Evolutionary conservation across 768 basidiomycete genomes (phyloP).

Genomic region (Termitomyces sp.): DNA sequence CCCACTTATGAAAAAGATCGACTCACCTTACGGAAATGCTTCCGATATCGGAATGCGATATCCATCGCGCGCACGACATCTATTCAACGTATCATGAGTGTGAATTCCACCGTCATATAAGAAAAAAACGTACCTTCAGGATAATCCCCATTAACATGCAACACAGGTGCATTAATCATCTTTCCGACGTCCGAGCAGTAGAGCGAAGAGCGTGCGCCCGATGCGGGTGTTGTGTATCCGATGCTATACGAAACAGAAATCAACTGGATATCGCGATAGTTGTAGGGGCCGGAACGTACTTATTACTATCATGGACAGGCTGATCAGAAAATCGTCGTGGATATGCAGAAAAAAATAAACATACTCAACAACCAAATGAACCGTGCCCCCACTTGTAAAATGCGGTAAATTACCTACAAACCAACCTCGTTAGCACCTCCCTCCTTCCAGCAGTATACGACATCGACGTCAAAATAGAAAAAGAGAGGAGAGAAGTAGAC

Average conservation of each 20-base stretch:
- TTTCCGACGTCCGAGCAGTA: conserved; percentile 90
- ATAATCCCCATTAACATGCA: conserved; percentile 91
- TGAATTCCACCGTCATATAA: not conserved
- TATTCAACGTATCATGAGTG: conserved; percentile 16
- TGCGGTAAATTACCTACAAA: conserved; percentile 69
- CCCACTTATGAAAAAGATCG: not conserved
- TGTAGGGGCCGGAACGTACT: conserved; percentile 41
- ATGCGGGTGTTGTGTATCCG: conserved; percentile 89
- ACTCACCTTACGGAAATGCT: conserved; percentile 74
- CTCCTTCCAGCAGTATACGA: too few relatives aligned
- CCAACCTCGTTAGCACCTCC: too few relatives aligned
- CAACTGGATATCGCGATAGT: too few relatives aligned
- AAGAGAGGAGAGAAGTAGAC: conserved; percentile 18
- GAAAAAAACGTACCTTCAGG: conserved; percentile 58
- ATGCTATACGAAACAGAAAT: conserved; percentile 61
- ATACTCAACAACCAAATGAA: conserved; percentile 90
- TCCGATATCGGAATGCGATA: conserved; percentile 83
- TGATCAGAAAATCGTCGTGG: not conserved
- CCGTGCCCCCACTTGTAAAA: conserved; percentile 86
- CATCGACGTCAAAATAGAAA: too few relatives aligned
- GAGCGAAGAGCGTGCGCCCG: conserved; percentile 76
- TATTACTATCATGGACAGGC: conserved; percentile 52
- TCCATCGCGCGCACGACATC: conserved; percentile 85
- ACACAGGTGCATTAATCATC: conserved; percentile 84
- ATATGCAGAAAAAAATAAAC: conserved; percentile 21